These are phyloP conservation scores for Hypoxylon sp. DNA, from an alignment of 2,329 filamentous ascomycete genomes.

Conservation along the genomic window DNA sequence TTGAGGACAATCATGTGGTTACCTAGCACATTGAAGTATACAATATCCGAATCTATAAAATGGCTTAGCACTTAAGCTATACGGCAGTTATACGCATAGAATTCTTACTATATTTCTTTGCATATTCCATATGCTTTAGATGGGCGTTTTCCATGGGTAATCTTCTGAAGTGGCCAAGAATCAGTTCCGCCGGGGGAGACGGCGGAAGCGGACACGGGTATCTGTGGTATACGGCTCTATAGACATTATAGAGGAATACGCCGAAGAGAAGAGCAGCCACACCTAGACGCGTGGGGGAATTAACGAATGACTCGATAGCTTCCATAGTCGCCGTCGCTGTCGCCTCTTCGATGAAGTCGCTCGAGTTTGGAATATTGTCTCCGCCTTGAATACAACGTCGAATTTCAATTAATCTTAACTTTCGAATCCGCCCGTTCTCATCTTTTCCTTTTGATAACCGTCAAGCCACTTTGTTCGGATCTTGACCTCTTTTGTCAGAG, in stretches of 20 bases:
- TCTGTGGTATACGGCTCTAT: constrained; percentile 8
- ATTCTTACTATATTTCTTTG: constrained; percentile 27
- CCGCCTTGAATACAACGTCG: no score
- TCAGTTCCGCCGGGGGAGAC: constrained; percentile 30
- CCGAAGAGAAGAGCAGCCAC: constrained; percentile 2
- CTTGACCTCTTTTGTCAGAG: no score
- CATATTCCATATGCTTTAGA: constrained; percentile 36
- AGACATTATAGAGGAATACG: constrained; percentile 51
- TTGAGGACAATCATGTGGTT: constrained; percentile 51
- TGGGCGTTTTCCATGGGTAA: constrained; percentile 34
- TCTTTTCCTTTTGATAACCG: no score
- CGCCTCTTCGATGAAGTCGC: no score
- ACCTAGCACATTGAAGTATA: constrained; percentile 49
- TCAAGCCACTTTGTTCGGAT: no score
- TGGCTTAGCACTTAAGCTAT: not conserved
- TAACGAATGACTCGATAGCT: constrained; percentile 6
- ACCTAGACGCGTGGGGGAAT: constrained; percentile 11
- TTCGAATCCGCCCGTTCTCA: no score
- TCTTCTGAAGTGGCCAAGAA: constrained; percentile 32
- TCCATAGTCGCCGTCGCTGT: constrained; percentile 19
- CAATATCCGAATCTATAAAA: constrained; percentile 39
- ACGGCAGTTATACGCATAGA: not conserved
- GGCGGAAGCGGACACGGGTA: constrained; percentile 31
- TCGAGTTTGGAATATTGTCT: no score
- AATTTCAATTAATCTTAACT: no score